Evolutionary conservation across 306 rosid genomes (phyloP).

Genomic region (Pueraria montana): DNA sequence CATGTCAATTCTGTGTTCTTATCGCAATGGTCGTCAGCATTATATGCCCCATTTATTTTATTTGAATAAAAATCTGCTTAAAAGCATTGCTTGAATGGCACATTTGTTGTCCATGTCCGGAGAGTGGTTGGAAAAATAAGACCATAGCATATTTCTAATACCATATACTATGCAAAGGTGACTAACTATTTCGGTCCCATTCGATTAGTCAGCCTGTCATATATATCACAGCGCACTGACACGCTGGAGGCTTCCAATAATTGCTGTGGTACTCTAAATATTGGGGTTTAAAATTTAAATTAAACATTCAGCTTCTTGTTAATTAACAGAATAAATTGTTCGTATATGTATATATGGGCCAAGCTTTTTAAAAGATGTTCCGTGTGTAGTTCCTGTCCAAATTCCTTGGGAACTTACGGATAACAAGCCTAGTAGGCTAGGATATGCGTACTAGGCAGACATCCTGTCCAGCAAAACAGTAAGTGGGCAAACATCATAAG

Average conservation of each 20-base stretch:
- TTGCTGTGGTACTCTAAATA: not conserved
- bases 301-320: not conserved
- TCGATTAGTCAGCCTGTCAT: slow-evolving; percentile 56
- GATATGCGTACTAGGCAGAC: not conserved
- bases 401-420: not conserved
- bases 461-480: not conserved
- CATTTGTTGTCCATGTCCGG: slow-evolving; percentile 49
- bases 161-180: not conserved
- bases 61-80: not conserved
- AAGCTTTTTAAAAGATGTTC: not conserved
- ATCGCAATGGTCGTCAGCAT: slow-evolving; percentile 5
- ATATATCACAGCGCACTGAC: slow-evolving; percentile 14
- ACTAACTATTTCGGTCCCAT: slow-evolving; percentile 26
- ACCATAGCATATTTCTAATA: slow-evolving; percentile 1
- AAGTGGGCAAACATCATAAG: too few species aligned
- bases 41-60: not conserved
- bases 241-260: slow-evolving; percentile 29
- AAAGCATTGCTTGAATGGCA: slow-evolving; percentile 39
- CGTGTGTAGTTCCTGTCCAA: not conserved
- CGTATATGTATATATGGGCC: not conserved
- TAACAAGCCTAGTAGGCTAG: not conserved
- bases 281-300: not conserved
- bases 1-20: slow-evolving; percentile 42
- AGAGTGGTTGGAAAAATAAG: slow-evolving; percentile 49
- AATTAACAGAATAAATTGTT: not conserved